Evolutionary conservation across 345 rosid species (phyloP).

Genomic region (Heritiera littoralis): DNA sequence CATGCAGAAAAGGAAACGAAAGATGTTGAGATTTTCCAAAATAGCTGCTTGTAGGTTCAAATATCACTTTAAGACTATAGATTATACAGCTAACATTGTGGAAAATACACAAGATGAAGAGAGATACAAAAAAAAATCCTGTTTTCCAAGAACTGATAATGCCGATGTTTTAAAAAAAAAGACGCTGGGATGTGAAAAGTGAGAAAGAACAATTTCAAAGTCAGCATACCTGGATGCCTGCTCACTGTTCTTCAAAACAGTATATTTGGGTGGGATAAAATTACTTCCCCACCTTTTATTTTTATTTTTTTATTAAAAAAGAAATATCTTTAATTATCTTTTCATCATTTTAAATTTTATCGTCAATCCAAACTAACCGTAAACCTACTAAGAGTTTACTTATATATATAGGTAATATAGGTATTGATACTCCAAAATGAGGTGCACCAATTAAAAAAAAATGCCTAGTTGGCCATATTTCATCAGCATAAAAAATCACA

Average conservation of each 20-base stretch:
- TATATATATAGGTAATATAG: no score
- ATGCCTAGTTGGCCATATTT: neutral
- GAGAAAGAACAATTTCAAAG: neutral
- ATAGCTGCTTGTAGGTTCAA: neutral
- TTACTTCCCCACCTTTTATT: no score
- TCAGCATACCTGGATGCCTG: slow-evolving; percentile 76
- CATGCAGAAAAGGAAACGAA: neutral
- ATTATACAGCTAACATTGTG: neutral
- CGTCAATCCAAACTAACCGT: no score
- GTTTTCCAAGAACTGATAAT: neutral
- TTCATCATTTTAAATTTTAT: no score
- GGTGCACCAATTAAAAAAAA: neutral
- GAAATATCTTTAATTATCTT: no score
- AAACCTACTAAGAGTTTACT: neutral
- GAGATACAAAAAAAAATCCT: neutral
- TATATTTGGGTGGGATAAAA: slow-evolving; percentile 32
- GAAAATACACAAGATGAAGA: neutral
- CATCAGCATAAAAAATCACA: neutral
- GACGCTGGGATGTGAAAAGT: neutral
- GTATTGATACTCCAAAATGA: neutral
- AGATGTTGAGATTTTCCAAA: neutral
- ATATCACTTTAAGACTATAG: neutral
- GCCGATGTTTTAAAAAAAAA: no score
- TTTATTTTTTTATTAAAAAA: no score
- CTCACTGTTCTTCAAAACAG: slow-evolving; percentile 76